Conservation (phyloP, 768 basidiomycete species). For the Boletus rubroflammeus region DNA sequence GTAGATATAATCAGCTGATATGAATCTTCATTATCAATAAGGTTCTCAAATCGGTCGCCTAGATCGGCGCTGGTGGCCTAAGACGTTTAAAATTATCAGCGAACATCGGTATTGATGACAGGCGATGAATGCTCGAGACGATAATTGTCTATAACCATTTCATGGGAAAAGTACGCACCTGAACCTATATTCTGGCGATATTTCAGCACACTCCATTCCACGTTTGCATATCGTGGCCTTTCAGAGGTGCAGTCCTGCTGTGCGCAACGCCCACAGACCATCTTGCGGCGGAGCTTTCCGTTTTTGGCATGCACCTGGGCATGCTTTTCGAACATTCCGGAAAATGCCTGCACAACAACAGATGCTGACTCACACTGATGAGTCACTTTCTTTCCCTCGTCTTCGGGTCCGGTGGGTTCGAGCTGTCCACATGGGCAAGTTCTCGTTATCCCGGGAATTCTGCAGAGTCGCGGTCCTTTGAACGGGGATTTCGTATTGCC, state of each 20-base stretch:
- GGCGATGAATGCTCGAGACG: background rate
- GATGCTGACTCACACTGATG: background rate
- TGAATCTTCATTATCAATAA: background rate
- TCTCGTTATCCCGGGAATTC: background rate
- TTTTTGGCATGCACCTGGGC: slow-evolving; percentile 11
- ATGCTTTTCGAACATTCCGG: background rate
- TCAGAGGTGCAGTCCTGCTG: slow-evolving; percentile 12
- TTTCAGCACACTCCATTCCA: background rate
- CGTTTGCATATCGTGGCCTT: background rate
- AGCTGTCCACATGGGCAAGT: background rate
- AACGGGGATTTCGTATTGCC: slow-evolving; percentile 7
- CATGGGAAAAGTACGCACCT: slow-evolving; percentile 3
- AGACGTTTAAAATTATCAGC: background rate
- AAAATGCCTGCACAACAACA: background rate
- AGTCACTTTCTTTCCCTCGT: background rate
- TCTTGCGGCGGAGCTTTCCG: slow-evolving; percentile 1
- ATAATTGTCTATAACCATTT: slow-evolving; percentile 10
- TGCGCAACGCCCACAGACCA: slow-evolving; percentile 2
- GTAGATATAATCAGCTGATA: background rate
- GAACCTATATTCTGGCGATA: slow-evolving; percentile 10
- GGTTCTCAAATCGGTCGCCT: slow-evolving; percentile 2
- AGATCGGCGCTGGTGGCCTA: slow-evolving; percentile 4
- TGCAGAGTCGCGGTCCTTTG: background rate
- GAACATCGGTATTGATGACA: background rate
- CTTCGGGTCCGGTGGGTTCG: background rate